Evolutionary conservation across 2,329 filamentous ascomycete genomes (phyloP).

Genomic region (Alternaria sp.): DNA sequence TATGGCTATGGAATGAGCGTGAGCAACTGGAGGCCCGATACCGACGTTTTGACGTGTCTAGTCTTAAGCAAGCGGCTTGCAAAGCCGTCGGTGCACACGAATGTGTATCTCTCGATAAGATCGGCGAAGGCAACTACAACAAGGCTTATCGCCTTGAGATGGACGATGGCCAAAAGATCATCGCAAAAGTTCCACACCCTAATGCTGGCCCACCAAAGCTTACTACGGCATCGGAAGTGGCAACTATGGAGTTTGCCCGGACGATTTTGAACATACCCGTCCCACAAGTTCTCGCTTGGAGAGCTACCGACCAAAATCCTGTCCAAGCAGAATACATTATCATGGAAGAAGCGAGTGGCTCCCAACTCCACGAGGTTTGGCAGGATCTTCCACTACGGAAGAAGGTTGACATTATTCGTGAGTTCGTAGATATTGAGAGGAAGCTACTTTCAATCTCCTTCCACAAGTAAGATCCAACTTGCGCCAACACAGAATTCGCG

Average conservation of each 20-base stretch:
- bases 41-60: constrained; percentile 27
- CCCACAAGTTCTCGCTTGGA: constrained; percentile 39
- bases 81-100: constrained; percentile 21
- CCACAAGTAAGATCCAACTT: constrained; percentile 26
- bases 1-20: constrained; percentile 35
- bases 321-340: constrained; percentile 45
- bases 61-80: constrained; percentile 29
- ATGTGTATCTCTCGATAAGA: constrained; percentile 29
- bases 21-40: constrained; percentile 31
- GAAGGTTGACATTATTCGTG: constrained; percentile 33
- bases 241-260: constrained; percentile 39
- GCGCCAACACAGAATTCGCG: constrained; percentile 30
- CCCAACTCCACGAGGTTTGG: constrained; percentile 35
- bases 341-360: constrained; percentile 43
- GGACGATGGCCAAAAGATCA: constrained; percentile 30
- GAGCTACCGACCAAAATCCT: constrained; percentile 32
- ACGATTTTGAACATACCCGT: constrained; percentile 35
- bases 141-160: constrained; percentile 30
- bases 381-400: constrained; percentile 27
- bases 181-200: constrained; percentile 39
- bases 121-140: constrained; percentile 35
- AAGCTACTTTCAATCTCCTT: constrained; percentile 43
- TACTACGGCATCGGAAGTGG: constrained; percentile 40
- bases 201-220: constrained; percentile 31
- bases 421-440: constrained; percentile 42